phyloP scores from a whole-genome alignment of 2,329 filamentous ascomycete species.

The Monosporascus ibericus region DNA sequence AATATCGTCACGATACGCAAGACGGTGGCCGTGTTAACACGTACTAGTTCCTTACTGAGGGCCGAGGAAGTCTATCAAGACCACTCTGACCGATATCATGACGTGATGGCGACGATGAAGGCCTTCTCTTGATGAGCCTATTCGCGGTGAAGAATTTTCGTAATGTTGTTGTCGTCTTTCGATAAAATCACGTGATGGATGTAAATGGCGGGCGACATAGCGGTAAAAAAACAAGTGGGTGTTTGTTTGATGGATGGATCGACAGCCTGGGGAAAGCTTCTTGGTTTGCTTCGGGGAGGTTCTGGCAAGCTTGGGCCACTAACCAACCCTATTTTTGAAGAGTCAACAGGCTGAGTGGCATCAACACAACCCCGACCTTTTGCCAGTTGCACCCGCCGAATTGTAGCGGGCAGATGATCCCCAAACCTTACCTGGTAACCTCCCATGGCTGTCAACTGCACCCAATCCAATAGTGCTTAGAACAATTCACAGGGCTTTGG shows the following conservation, averaged over 20 bases:
- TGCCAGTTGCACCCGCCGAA: too few species aligned
- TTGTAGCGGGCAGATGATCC: too few species aligned
- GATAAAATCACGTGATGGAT: slow-evolving; percentile 22
- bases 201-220: not conserved
- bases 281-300: not conserved
- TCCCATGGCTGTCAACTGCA: too few species aligned
- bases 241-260: not conserved
- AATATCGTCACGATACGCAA: not conserved
- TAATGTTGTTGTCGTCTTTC: slow-evolving; percentile 12
- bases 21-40: slow-evolving; percentile 14
- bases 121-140: slow-evolving; percentile 20
- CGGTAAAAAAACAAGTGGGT: not conserved
- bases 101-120: slow-evolving; percentile 16
- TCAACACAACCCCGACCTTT: too few species aligned
- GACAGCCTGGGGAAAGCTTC: not conserved
- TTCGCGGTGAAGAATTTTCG: slow-evolving; percentile 21
- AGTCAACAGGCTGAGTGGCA: too few species aligned
- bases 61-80: slow-evolving; percentile 14
- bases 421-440: too few species aligned
- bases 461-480: too few species aligned
- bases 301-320: not conserved
- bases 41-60: slow-evolving; percentile 16
- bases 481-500: too few species aligned
- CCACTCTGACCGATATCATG: slow-evolving; percentile 18
- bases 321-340: not conserved